These are phyloP conservation scores for Plasmodium cynomolgi DNA, from an alignment of 169 alveolate genomes.

Conservation along the genomic window DNA sequence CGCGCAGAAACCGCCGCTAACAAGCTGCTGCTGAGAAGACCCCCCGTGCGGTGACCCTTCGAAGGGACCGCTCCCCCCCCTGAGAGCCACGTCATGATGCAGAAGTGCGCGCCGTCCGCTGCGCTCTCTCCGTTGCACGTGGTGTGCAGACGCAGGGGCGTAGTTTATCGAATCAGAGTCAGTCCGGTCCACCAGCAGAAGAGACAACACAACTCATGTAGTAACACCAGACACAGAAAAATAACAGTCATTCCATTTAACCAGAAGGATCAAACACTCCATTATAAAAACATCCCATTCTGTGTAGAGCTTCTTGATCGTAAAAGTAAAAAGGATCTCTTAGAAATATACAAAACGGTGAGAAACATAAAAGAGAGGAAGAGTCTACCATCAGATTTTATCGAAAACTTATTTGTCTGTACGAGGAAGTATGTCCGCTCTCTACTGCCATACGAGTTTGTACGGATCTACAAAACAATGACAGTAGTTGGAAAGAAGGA, in stretches of 20 bases:
- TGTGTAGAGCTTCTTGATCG: slow-evolving; percentile 19
- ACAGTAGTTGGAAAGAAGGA: slow-evolving; percentile 27
- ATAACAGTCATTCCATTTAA: slow-evolving; percentile 59
- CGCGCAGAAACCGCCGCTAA: neutral
- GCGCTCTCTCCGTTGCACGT: neutral
- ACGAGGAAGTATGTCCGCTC: slow-evolving; percentile 64
- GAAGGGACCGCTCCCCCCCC: neutral
- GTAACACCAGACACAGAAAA: slow-evolving; percentile 30
- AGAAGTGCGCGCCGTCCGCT: neutral
- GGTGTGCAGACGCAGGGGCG: neutral
- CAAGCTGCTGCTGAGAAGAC: neutral
- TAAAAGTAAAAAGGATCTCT: slow-evolving; percentile 47
- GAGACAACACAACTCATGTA: neutral
- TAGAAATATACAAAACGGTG: slow-evolving; percentile 36
- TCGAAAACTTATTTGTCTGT: slow-evolving; percentile 61
- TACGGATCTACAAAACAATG: slow-evolving; percentile 45
- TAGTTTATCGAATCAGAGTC: neutral
- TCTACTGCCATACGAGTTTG: slow-evolving; percentile 53
- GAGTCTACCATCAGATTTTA: slow-evolving; percentile 51
- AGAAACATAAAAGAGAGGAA: slow-evolving; percentile 32
- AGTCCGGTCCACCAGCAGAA: neutral
- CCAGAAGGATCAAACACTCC: neutral
- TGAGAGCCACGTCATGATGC: neutral
- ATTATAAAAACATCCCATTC: slow-evolving; percentile 59
- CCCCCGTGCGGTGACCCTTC: neutral